Evolutionary conservation across 1,139 yeast genomes (phyloP).

Genomic region (Hemisphaericaspora lyxosophila): DNA sequence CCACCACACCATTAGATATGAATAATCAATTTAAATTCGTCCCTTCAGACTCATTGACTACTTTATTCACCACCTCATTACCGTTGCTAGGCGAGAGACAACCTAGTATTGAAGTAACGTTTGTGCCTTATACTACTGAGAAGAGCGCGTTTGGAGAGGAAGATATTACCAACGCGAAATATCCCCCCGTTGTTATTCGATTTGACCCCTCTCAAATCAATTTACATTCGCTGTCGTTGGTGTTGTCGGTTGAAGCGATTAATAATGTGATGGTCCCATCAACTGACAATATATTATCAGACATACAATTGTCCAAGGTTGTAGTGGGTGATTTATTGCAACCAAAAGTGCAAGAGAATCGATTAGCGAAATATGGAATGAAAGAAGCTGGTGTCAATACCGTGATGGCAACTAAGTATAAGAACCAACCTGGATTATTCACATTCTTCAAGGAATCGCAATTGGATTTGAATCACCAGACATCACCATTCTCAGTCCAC

Average conservation of each 20-base stretch:
- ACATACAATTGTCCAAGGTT: constrained; percentile 47
- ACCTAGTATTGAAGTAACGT: constrained; percentile 53
- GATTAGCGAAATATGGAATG: constrained; percentile 5
- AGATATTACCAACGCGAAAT: constrained; percentile 26
- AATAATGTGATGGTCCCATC: constrained; percentile 39
- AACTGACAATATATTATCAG: constrained; percentile 40
- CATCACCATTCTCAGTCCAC: no score
- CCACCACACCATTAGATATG: neutral
- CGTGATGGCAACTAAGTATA: constrained; percentile 18
- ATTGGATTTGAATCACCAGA: constrained; percentile 26
- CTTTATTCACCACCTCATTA: constrained; percentile 38
- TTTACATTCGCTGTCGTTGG: constrained; percentile 42
- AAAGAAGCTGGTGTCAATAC: constrained; percentile 7
- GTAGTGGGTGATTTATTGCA: constrained; percentile 33
- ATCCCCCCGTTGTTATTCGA: constrained; percentile 60
- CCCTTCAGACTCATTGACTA: constrained; percentile 42
- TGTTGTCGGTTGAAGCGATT: constrained; percentile 50
- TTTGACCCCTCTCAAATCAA: constrained; percentile 40
- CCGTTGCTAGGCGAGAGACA: no score
- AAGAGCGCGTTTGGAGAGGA: constrained; percentile 14
- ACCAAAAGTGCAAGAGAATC: neutral
- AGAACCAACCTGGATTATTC: constrained; percentile 48
- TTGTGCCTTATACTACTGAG: constrained; percentile 44
- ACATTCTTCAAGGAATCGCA: constrained; percentile 39
- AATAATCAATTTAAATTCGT: constrained; percentile 31